A percentile compares a stretch with the other conserved stretches of the same genome.
These are phyloP conservation scores for Globisporangium sylvaticum DNA, from an alignment of 352 stramenopile species.

Conservation along the genomic window DNA sequence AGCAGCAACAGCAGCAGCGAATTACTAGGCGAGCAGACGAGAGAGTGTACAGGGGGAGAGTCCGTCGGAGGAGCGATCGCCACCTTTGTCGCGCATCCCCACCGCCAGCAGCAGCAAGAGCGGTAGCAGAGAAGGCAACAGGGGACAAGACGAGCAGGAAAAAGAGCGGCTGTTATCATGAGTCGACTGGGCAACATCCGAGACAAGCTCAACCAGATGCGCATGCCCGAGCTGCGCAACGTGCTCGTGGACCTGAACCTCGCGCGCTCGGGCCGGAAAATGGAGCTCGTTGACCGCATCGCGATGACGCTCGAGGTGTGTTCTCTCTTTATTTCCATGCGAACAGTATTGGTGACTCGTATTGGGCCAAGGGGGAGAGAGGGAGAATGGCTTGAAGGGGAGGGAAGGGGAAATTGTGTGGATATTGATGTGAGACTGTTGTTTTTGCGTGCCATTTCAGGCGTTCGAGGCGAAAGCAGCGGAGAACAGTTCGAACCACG, in stretches of 20 bases:
- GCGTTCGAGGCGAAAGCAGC: constrained; percentile 44
- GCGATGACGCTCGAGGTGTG: constrained; percentile 52
- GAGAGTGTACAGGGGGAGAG: not conserved
- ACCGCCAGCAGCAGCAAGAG: constrained; percentile 8
- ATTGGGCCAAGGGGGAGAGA: not conserved
- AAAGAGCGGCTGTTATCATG: constrained; percentile 8
- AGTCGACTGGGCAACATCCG: constrained; percentile 44
- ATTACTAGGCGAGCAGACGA: not conserved
- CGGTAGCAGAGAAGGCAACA: not conserved
- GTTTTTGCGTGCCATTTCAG: constrained; percentile 18
- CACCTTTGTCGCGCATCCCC: not conserved
- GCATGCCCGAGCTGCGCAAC: constrained; percentile 72
- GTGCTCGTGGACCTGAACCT: constrained; percentile 69
- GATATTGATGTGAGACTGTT: not conserved
- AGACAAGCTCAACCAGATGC: constrained; percentile 46
- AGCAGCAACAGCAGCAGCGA: constrained; percentile 4
- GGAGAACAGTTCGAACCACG: constrained; percentile 37
- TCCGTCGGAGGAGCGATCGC: not conserved
- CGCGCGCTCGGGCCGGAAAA: constrained; percentile 66
- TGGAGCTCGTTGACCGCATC: constrained; percentile 78
- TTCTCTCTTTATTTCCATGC: not conserved
- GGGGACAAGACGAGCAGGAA: not conserved
- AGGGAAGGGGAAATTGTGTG: not conserved
- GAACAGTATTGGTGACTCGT: not conserved
- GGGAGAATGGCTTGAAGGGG: not conserved